Percentiles rank a stretch among this genome's conserved stretches.
These are phyloP conservation scores for Trametes coccinea DNA, from an alignment of 768 basidiomycete genomes.

Conservation along the genomic window DNA sequence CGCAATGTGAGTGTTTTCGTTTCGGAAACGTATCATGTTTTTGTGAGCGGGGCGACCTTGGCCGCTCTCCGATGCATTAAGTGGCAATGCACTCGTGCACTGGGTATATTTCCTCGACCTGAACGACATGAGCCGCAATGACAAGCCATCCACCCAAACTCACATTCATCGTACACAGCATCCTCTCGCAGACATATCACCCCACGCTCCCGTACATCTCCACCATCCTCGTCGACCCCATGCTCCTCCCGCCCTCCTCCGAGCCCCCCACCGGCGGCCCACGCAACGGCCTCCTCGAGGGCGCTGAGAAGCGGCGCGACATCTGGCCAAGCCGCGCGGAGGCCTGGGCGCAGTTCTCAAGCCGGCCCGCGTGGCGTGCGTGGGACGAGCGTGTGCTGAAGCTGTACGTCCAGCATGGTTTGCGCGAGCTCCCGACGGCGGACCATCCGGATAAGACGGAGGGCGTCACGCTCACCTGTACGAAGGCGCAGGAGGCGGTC, in stretches of 20 bases:
- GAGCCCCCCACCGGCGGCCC: background rate
- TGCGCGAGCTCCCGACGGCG: conserved; percentile 39
- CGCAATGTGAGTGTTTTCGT: conserved; percentile 37
- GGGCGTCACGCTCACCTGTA: conserved; percentile 53
- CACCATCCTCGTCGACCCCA: conserved; percentile 48
- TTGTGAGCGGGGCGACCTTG: too few relatives aligned
- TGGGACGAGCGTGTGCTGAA: conserved; percentile 18
- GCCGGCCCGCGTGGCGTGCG: conserved; percentile 10
- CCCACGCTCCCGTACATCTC: conserved; percentile 41
- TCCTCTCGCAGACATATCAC: conserved; percentile 44
- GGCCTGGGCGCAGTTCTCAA: conserved; percentile 39
- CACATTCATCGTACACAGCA: conserved; percentile 28
- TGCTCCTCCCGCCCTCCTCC: conserved; percentile 33
- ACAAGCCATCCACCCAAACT: too few relatives aligned
- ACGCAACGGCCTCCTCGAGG: conserved; percentile 29
- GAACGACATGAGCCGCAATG: too few relatives aligned
- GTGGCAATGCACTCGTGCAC: too few relatives aligned
- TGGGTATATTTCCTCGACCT: too few relatives aligned
- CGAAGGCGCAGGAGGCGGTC: conserved; percentile 45
- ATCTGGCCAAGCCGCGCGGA: conserved; percentile 53
- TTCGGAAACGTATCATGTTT: background rate
- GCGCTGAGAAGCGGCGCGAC: conserved; percentile 45
- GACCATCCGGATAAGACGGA: conserved; percentile 45
- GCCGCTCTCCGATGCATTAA: too few relatives aligned
- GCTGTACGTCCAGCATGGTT: background rate